These are phyloP conservation scores for Saturnispora gosingensis DNA, from an alignment of 805 yeast genomes.

Conservation along the genomic window DNA sequence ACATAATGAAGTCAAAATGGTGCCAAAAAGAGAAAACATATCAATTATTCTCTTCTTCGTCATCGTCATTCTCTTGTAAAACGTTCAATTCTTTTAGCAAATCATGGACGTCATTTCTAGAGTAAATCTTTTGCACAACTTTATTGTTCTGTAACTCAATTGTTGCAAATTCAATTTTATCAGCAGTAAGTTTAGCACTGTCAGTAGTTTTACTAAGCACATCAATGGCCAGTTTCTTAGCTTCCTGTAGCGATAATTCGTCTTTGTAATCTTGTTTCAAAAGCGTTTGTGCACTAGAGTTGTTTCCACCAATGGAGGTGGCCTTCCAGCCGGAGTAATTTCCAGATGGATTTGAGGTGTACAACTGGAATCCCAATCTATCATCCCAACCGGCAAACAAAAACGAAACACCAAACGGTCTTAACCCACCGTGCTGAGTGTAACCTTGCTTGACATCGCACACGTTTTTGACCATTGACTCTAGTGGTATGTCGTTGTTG, in stretches of 20 bases:
- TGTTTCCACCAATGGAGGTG: conserved; percentile 92
- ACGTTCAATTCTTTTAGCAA: conserved; percentile 68
- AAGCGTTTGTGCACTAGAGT: conserved; percentile 90
- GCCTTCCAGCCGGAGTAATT: conserved; percentile 99
- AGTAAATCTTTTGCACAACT: conserved; percentile 66
- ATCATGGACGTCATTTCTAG: conserved; percentile 63
- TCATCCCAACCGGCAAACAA: conserved; percentile 95
- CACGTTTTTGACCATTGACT: conserved; percentile 73
- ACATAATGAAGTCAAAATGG: not conserved
- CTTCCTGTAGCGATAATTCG: conserved; percentile 62
- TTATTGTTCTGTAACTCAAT: conserved; percentile 43
- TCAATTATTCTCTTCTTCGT: conserved; percentile 24
- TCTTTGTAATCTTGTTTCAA: conserved; percentile 92
- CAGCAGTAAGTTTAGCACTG: conserved; percentile 72
- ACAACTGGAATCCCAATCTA: conserved; percentile 80
- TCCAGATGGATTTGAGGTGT: conserved; percentile 94
- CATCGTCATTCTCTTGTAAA: conserved; percentile 34
- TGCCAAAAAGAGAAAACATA: too few species aligned
- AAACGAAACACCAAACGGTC: conserved; percentile 97
- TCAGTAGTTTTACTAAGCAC: conserved; percentile 94
- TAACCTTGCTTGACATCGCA: conserved; percentile 96
- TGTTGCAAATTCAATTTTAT: conserved; percentile 90
- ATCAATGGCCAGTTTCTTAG: conserved; percentile 80
- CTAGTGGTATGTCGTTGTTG: conserved; percentile 92
- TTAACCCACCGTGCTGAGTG: conserved; percentile 96